Evolutionary conservation across 345 rosid species (phyloP), one percentile per base, ranked within the genome.

Genomic region (Combretum micranthum): DNA sequence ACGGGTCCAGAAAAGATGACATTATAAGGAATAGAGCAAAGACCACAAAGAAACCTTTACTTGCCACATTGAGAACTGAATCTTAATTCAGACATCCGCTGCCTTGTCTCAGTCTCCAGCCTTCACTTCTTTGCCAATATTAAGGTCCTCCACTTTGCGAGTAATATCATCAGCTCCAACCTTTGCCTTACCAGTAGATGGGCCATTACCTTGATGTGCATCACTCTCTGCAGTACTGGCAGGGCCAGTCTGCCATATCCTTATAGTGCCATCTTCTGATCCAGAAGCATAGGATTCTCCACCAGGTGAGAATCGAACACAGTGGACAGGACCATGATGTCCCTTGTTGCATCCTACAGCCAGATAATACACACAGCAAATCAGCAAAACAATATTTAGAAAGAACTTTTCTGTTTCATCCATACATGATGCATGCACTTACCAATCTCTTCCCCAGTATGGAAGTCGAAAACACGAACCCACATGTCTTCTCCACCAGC

Each of bases 301-400:
- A 21, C 88, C 96, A 2, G 97, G 97, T 2, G 99, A 78, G 69
- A 90, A 94, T 21, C 96, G 86, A 42, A 90, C 80, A 12, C 96
- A 94, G 43, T 94, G 97, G 21, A 94, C 87, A 14, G 97, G 97
- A 69, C 99, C 99, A 19, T 90, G 99, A 69, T 94, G 99, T 59
- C 99, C 99, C 74, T 94, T 94, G 71, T 94, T 90, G 85, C 97
- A 94, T 54, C 85, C 97, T 93, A 62, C 73, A 72, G 32, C 45
- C 68, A 67, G 65, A 52, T 32, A 6, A 32, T 32, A 3, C 22
- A 47, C 20, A 14, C 23, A 19, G 17, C 11, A 47, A 13, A 12
- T 47, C 13, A 48, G 13, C 25, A 25, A 59, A 43, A 22, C 13
- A 42, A 51, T 12, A 2, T 23, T 19, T 42, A 19, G 23, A 16